phyloP scores from a whole-genome alignment of 495 filamentous ascomycete species.

The Hypoxylon perforatum region DNA sequence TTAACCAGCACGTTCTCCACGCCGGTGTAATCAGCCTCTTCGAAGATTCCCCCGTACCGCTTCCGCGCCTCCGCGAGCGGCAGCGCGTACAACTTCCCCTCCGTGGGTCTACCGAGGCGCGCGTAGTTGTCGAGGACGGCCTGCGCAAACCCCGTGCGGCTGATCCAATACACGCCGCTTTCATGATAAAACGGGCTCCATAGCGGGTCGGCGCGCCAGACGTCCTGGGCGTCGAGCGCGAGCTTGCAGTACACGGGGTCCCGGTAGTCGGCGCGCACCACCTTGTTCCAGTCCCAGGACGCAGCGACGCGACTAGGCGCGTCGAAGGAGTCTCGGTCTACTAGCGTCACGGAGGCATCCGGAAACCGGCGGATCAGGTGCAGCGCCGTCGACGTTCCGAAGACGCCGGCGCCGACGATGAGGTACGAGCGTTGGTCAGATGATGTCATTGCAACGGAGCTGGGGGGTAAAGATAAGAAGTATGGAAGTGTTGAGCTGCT shows the following conservation, averaged over 20 bases:
- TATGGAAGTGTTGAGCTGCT: not conserved
- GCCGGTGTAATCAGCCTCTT: slow-evolving; percentile 63
- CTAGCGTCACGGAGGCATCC: slow-evolving; percentile 61
- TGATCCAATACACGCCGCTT: slow-evolving; percentile 65
- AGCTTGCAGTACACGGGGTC: slow-evolving; percentile 67
- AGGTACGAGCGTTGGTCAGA: slow-evolving; percentile 58
- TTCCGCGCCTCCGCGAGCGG: slow-evolving; percentile 56
- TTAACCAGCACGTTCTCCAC: slow-evolving; percentile 63
- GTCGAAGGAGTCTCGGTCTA: slow-evolving; percentile 65
- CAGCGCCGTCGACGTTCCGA: slow-evolving; percentile 73
- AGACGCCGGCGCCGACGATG: slow-evolving; percentile 73
- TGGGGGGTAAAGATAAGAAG: not conserved
- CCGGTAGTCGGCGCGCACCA: slow-evolving; percentile 73
- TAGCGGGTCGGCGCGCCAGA: slow-evolving; percentile 64
- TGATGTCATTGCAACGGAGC: slow-evolving; percentile 23
- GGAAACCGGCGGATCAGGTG: slow-evolving; percentile 65
- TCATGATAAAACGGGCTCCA: slow-evolving; percentile 67
- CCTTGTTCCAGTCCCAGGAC: slow-evolving; percentile 76
- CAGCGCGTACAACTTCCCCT: slow-evolving; percentile 48
- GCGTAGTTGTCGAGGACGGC: slow-evolving; percentile 63
- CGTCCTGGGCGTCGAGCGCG: slow-evolving; percentile 65
- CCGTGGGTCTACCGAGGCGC: slow-evolving; percentile 54
- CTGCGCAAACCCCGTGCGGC: slow-evolving; percentile 56
- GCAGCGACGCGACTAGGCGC: slow-evolving; percentile 60
- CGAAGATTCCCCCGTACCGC: slow-evolving; percentile 63